phyloP scores from a whole-genome alignment of 345 rosid species.

The Heritiera littoralis region DNA sequence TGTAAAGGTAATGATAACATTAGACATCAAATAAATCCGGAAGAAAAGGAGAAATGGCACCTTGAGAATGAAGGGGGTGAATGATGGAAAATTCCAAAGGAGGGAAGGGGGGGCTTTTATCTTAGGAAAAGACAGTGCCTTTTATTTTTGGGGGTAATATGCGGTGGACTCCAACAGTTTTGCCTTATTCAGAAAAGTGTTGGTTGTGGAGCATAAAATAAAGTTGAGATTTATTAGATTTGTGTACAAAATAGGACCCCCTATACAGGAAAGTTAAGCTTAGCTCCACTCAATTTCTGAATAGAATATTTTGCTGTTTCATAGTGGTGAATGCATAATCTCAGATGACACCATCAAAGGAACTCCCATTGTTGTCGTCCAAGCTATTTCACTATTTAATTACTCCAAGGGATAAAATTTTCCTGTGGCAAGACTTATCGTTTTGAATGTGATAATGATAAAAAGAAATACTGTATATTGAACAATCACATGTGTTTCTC shows the following conservation, averaged over 20 bases:
- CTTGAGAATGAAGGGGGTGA: not conserved
- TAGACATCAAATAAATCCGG: not conserved
- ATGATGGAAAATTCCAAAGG: slow-evolving; percentile 11
- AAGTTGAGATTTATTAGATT: not conserved
- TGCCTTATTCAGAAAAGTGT: not conserved
- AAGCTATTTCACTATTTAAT: not conserved
- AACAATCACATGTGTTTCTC: no score
- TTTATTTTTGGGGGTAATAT: not conserved
- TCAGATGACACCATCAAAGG: not conserved
- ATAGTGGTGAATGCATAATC: slow-evolving; percentile 1
- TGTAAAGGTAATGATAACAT: not conserved
- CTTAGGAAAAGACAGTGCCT: not conserved
- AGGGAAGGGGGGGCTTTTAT: not conserved
- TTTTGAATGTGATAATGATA: not conserved
- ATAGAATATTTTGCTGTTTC: not conserved
- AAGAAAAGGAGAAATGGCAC: not conserved
- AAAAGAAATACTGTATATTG: not conserved
- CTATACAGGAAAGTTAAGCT: not conserved
- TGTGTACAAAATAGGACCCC: not conserved
- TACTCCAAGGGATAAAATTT: not conserved
- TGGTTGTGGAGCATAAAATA: slow-evolving; percentile 10
- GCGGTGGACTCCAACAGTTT: not conserved
- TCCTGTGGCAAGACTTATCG: not conserved
- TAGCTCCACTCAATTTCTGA: slow-evolving; percentile 6
- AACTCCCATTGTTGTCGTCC: not conserved